Conservation (phyloP, 2,329 filamentous ascomycete genomes). For the Verticillium isaacii region DNA sequence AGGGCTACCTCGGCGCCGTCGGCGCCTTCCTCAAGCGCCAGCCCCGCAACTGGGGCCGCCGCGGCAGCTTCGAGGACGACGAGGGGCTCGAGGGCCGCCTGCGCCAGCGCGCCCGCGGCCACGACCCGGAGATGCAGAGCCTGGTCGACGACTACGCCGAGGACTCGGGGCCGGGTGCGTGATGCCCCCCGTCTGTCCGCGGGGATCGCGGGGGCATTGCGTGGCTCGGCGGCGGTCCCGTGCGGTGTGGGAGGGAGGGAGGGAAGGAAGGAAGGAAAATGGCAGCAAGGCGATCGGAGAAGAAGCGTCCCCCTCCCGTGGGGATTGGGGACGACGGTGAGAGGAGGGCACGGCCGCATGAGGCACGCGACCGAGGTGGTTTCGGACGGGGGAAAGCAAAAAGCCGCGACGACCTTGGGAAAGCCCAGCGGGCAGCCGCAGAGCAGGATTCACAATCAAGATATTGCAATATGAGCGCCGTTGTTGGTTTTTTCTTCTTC, state of each 20-base stretch:
- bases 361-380: background rate
- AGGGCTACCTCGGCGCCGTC: slow-evolving; percentile 91
- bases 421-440: too few species aligned
- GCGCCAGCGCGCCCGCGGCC: slow-evolving; percentile 5
- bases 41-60: slow-evolving; percentile 84
- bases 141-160: slow-evolving; percentile 12
- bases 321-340: background rate
- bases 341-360: background rate
- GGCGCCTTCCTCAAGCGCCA: slow-evolving; percentile 91
- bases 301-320: background rate
- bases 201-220: too few species aligned
- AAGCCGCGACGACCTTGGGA: background rate
- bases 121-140: slow-evolving; percentile 13
- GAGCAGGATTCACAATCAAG: background rate
- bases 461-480: too few species aligned
- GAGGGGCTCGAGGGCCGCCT: slow-evolving; percentile 2
- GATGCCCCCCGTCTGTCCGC: background rate
- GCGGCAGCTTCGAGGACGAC: slow-evolving; percentile 65
- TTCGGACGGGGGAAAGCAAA: background rate
- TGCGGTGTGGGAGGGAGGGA: background rate
- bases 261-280: background rate
- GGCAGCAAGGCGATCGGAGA: background rate
- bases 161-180: slow-evolving; percentile 2
- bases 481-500: too few species aligned
- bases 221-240: too few species aligned